Evolutionary conservation across 2,329 filamentous ascomycete species (phyloP), one percentile per base, ranked within the genome.

Genomic region (Colletotrichum gloeosporioides): DNA sequence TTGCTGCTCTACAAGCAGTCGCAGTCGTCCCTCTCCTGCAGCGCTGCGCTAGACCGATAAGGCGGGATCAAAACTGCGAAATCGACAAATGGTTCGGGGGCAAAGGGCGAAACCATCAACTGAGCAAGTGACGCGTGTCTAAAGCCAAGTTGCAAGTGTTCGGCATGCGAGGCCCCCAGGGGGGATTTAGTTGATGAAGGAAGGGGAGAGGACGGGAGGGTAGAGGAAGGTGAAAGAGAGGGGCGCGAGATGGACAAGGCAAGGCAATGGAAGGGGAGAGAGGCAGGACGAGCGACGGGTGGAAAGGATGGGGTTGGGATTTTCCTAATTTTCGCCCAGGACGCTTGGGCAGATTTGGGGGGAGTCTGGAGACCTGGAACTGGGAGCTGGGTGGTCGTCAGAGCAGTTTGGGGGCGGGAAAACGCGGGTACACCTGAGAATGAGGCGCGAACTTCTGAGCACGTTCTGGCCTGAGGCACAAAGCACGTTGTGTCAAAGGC

Each of bases 221-320:
- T 22, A 39, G 62, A 71, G 57, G 69, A 68, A 68, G 39, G 64
- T 32, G 59, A 16, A 34, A 63, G 75, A 75, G 73, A 71, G 71
- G 74, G 57, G 67, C 57, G 44, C n/a, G 69, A 76, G 49, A 25
- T 22, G 34, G 69, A 75, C 59, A 64, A 57, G 67, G 44, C 36
- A 77, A 70, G 55, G 69, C 66, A 70, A 64, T 69, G 32, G 72
- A 67, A 67, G 72, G 75, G 71, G 65, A 74, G 69, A 53, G 69
- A 72, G 36, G 65, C 31, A 61, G 70, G 53, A 63, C 59, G 70
- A 59, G 44, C 61, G 74, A 73, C 53, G 77, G 63, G 73, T 67
- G 73, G 73, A 77, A 77, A 78, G 78, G 77, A 79, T 78, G 79
- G 80, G 81, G 80, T 78, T 80, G 80, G 80, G 75, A 77, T 79